phyloP scores from a whole-genome alignment of 2,329 filamentous ascomycete species.

The Albophoma yamanashiensis region DNA sequence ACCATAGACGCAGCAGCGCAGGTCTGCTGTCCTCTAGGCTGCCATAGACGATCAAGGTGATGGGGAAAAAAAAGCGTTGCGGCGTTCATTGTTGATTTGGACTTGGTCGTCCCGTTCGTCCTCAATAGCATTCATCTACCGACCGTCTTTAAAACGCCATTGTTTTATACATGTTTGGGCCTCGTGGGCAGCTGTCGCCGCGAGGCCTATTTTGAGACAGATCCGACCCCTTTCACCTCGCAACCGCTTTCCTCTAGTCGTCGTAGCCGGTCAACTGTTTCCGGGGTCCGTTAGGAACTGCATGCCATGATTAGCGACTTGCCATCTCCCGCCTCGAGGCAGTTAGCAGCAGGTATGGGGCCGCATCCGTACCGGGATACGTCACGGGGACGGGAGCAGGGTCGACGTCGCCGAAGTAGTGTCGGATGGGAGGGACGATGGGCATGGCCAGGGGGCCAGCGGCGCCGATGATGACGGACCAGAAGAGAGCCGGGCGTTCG shows the following conservation, averaged over 20 bases:
- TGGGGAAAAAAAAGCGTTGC: not conserved
- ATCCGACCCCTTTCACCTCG: not conserved
- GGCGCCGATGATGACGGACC: slow-evolving; percentile 64
- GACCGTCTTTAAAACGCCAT: slow-evolving; percentile 1
- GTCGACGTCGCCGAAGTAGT: slow-evolving; percentile 61
- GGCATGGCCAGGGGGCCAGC: slow-evolving; percentile 62
- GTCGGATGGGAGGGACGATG: slow-evolving; percentile 63
- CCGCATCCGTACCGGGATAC: slow-evolving; percentile 71
- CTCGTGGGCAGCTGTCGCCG: not conserved
- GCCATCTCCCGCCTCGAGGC: not conserved
- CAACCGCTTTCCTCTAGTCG: slow-evolving; percentile 26
- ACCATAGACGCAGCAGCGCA: not conserved
- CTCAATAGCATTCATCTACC: not conserved
- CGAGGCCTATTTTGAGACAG: not conserved
- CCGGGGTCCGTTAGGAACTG: slow-evolving; percentile 48
- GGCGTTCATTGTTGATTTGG: not conserved
- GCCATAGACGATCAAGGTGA: not conserved
- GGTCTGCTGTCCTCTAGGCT: not conserved
- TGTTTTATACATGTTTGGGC: slow-evolving; percentile 4
- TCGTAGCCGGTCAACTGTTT: slow-evolving; percentile 52
- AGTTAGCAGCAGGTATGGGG: not conserved
- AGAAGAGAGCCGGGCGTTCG: slow-evolving; percentile 88
- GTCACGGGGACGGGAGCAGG: slow-evolving; percentile 69
- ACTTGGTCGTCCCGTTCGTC: not conserved
- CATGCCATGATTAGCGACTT: not conserved